These are phyloP conservation scores for Fusarium acutatum DNA, from an alignment of 2,329 filamentous ascomycete genomes.

Conservation along the genomic window DNA sequence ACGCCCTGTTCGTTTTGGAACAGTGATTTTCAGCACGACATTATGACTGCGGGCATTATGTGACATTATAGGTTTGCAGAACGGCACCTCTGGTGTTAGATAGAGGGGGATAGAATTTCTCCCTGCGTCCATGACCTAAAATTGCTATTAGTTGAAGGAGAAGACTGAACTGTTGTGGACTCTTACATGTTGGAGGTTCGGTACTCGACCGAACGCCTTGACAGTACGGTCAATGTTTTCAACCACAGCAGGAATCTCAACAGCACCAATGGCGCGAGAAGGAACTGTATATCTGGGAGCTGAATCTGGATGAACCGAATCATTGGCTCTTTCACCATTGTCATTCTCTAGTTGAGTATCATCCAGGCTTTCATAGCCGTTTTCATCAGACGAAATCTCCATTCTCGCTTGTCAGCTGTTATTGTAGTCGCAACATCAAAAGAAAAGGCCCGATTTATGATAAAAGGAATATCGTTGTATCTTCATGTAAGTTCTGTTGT, in stretches of 20 bases:
- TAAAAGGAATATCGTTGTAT: neutral
- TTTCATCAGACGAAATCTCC: conserved; percentile 33
- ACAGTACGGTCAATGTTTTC: conserved; percentile 54
- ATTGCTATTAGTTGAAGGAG: neutral
- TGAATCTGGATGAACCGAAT: conserved; percentile 18
- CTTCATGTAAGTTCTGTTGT: conserved; percentile 9
- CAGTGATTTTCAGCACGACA: conserved; percentile 83
- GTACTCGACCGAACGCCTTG: conserved; percentile 52
- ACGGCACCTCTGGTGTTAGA: conserved; percentile 80
- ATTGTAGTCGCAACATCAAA: neutral
- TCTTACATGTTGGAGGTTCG: conserved; percentile 51
- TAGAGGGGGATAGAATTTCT: conserved; percentile 72
- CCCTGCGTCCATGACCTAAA: conserved; percentile 59
- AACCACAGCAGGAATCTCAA: conserved; percentile 55
- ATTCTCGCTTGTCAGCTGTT: neutral
- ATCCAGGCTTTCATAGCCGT: conserved; percentile 32
- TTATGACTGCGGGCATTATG: conserved; percentile 81
- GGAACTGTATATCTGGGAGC: conserved; percentile 50
- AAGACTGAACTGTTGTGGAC: neutral
- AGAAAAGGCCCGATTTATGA: neutral
- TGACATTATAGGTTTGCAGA: conserved; percentile 81
- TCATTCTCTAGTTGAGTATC: conserved; percentile 21
- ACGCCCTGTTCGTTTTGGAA: conserved; percentile 86
- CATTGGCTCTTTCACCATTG: neutral
- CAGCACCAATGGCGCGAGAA: conserved; percentile 48